A percentile compares a stretch with the other conserved stretches of the same genome.
Evolutionary conservation across 768 basidiomycete species (phyloP).

Genomic region (Mrakia gelida): DNA sequence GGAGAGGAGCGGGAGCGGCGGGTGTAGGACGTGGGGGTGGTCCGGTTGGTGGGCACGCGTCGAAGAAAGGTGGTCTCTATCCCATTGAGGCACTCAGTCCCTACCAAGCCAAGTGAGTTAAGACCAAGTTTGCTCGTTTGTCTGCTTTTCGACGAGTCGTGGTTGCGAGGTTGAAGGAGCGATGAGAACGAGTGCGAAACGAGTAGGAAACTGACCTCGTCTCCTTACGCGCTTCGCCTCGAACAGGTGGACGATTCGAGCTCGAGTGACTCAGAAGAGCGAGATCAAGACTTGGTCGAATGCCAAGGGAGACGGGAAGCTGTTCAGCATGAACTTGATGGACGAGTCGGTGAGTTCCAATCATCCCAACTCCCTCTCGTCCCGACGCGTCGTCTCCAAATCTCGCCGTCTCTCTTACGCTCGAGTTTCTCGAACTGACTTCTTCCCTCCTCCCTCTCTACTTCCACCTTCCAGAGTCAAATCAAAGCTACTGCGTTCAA

Average conservation of each 20-base stretch:
- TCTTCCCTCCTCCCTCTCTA: not conserved
- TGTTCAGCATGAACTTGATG: slow-evolving; percentile 92
- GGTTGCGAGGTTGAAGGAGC: too few species aligned
- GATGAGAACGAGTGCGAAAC: not conserved
- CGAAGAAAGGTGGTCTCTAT: slow-evolving; percentile 48
- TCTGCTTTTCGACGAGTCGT: not conserved
- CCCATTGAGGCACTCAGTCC: slow-evolving; percentile 94
- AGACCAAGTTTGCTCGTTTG: not conserved
- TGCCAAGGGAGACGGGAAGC: slow-evolving; percentile 81
- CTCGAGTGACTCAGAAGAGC: slow-evolving; percentile 79
- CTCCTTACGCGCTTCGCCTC: not conserved
- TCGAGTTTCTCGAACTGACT: not conserved
- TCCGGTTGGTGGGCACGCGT: not conserved
- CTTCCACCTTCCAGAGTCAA: slow-evolving; percentile 37
- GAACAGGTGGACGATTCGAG: slow-evolving; percentile 84
- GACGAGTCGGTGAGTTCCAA: slow-evolving; percentile 62
- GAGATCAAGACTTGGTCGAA: slow-evolving; percentile 87
- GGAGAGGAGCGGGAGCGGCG: slow-evolving; percentile 37
- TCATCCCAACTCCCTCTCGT: not conserved
- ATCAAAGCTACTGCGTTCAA: slow-evolving; percentile 92
- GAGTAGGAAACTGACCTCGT: not conserved
- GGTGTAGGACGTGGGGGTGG: slow-evolving; percentile 22
- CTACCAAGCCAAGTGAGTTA: slow-evolving; percentile 74
- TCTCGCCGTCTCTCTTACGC: too few species aligned
- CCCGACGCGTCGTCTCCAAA: not conserved